Evolutionary conservation across 106 monocot species (phyloP), one percentile per base, ranked within the genome.

Genomic region (Allium sativum): DNA sequence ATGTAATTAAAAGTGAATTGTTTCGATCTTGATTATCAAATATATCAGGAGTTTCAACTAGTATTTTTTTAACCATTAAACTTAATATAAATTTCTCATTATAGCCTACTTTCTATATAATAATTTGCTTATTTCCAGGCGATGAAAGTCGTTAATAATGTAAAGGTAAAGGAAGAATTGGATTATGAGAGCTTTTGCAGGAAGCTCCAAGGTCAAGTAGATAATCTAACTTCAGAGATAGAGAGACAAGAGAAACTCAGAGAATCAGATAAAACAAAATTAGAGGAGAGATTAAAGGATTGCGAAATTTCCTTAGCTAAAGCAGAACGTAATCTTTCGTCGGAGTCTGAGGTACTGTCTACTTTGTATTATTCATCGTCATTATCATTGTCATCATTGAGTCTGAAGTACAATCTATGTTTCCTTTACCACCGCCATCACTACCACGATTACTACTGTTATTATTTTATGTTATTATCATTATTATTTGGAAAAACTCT

Each of bases 151-250:
- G 72, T 82, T 40, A 90, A 90, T 66, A 75, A 66, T 46, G 60
- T 90, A 12, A 85, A 85, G 67, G 18, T 82, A 42, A 90, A 75
- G 69, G 90, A 90, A 59, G 90, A 90, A 75, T 74, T 85, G 58
- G 90, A 90, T 76, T 90, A 85, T 73, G 85, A 90, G 59, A 80
- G 62, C 59, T 70, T 77, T 5, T 90, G 80, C 48, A 77, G 74
- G 56, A 85, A 79, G 66, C 77, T 90, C 45, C 82, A 82, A 62
- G 14, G 55, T 58, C 79, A 85, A 40, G 58, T 90, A 22, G 90
- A 90, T 44, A 65, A 57, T 70, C 80, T 90, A 43, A 80, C 77
- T 21, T 68, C 79, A 55, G 85, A 90, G 66, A 70, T 77, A 44
- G 90, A 90, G 42, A 85, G 85, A 58, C 68, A 74, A 48, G 66